Percentiles rank a stretch among this genome's conserved stretches.
These are phyloP conservation scores for Zizania latifolia DNA, from an alignment of 176 grass and related monocot species.

Conservation along the genomic window DNA sequence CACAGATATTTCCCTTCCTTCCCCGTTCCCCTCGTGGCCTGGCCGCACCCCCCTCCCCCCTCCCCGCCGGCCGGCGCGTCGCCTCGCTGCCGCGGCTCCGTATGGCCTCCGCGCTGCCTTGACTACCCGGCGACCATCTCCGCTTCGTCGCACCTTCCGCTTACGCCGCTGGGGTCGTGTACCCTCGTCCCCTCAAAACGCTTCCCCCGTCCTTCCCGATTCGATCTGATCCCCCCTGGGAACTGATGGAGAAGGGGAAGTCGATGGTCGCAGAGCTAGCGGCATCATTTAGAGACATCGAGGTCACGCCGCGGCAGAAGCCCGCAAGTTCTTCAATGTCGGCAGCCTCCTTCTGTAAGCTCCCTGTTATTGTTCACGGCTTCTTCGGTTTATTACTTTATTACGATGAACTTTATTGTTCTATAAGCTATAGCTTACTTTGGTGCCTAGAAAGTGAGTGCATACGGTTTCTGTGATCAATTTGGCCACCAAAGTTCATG, in stretches of 20 bases:
- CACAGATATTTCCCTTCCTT: not conserved
- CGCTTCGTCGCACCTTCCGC: not conserved
- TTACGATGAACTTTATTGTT: not conserved
- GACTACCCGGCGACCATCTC: not conserved
- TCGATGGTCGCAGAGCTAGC: constrained; percentile 38
- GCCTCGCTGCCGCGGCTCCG: not conserved
- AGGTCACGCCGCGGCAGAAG: constrained; percentile 30
- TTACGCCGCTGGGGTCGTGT: not conserved
- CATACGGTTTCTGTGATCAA: not conserved
- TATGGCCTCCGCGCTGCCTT: not conserved
- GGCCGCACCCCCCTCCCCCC: not conserved
- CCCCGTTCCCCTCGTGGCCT: not conserved
- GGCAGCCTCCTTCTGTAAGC: constrained; percentile 40
- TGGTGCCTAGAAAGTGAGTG: not conserved
- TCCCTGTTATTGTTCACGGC: not conserved
- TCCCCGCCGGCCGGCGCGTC: not conserved
- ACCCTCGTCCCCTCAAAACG: no score
- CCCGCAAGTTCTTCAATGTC: not conserved
- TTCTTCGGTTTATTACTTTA: not conserved
- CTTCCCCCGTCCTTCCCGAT: not conserved
- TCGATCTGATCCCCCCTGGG: not conserved
- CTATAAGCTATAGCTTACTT: not conserved
- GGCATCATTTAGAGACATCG: constrained; percentile 48
- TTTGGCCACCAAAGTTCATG: not conserved
- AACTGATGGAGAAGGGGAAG: constrained; percentile 60